phyloP scores from a whole-genome alignment of 129 eudicot genomes.

The Flaveria sonorensis region DNA sequence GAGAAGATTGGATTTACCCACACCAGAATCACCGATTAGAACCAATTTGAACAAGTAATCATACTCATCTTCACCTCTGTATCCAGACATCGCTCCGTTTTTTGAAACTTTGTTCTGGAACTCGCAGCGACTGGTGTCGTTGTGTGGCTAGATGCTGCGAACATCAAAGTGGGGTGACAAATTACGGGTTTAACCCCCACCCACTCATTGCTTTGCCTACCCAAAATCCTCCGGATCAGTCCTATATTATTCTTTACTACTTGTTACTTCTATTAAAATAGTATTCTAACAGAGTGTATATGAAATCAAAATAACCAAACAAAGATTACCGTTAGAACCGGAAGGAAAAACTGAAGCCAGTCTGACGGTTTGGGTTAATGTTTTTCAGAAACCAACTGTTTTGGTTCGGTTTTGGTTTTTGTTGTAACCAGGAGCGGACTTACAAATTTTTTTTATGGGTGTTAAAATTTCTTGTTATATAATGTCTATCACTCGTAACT shows the following conservation, averaged over 20 bases:
- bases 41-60: constrained; percentile 78
- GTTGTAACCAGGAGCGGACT: too few species aligned
- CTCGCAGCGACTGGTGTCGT: constrained; percentile 35
- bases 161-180: constrained; percentile 28
- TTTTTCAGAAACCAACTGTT: too few species aligned
- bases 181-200: constrained; percentile 27
- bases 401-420: too few species aligned
- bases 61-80: constrained; percentile 77
- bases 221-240: neutral
- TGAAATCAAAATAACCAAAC: too few species aligned
- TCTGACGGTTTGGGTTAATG: too few species aligned
- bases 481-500: too few species aligned
- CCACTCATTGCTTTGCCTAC: neutral
- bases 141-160: constrained; percentile 15
- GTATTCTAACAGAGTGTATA: neutral
- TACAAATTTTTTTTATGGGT: too few species aligned
- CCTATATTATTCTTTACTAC: neutral
- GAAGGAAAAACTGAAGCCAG: too few species aligned
- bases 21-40: constrained; percentile 72
- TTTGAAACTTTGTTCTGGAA: constrained; percentile 22
- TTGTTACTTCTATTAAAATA: too few species aligned
- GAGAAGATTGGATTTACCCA: constrained; percentile 71
- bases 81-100: constrained; percentile 46
- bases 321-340: too few species aligned
- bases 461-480: too few species aligned